phyloP scores from a whole-genome alignment of 1,139 yeast species.

The Debaryomyces robertsiae region DNA sequence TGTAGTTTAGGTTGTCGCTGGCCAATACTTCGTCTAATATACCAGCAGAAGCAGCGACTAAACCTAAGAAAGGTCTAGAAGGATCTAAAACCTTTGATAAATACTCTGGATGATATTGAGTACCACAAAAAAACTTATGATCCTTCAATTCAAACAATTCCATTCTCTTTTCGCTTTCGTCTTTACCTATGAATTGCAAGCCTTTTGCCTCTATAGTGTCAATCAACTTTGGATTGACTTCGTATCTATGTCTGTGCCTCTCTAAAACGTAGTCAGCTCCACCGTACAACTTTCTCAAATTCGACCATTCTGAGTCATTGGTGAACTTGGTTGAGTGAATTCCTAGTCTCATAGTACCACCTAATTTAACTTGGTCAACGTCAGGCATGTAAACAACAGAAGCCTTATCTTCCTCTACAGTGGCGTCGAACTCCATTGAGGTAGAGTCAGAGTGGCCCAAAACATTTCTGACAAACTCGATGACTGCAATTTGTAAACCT shows the following conservation, averaged over 20 bases:
- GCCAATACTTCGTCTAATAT: conserved; percentile 63
- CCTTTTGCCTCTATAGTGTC: conserved; percentile 73
- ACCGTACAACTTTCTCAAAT: conserved; percentile 80
- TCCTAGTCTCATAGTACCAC: conserved; percentile 99
- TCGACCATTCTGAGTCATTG: conserved; percentile 66
- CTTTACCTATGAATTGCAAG: conserved; percentile 87
- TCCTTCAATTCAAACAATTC: conserved; percentile 80
- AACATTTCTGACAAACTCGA: conserved; percentile 86
- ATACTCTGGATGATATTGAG: conserved; percentile 98
- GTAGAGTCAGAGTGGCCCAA: conserved; percentile 70
- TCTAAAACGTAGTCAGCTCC: conserved; percentile 70
- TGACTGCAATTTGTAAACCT: conserved; percentile 96
- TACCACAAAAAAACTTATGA: conserved; percentile 91
- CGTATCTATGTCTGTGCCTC: conserved; percentile 99
- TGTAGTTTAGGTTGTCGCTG: conserved; percentile 46
- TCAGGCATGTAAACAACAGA: conserved; percentile 98
- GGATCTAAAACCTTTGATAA: conserved; percentile 95
- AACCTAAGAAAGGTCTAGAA: conserved; percentile 93
- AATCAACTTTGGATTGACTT: conserved; percentile 86
- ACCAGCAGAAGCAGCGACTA: conserved; percentile 91
- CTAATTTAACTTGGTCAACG: conserved; percentile 91
- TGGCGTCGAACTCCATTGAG: conserved; percentile 81
- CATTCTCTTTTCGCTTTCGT: conserved; percentile 88
- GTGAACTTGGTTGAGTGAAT: conserved; percentile 86
- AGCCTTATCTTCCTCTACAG: conserved; percentile 62